Conservation (phyloP, 2,329 filamentous ascomycete genomes). For the Gnomoniopsis sp. region DNA sequence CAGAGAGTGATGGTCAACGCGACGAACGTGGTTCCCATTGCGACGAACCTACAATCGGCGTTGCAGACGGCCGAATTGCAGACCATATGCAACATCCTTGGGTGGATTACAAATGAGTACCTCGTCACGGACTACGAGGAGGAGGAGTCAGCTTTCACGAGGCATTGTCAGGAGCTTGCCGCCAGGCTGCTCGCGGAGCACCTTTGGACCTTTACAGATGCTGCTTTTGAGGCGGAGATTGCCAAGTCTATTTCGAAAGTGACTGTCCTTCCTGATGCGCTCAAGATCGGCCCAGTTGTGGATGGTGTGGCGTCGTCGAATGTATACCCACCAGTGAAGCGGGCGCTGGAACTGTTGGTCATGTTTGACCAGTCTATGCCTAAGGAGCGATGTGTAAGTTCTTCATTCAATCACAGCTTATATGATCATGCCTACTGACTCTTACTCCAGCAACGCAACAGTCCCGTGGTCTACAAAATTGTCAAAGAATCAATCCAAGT, state of each 20-base stretch:
- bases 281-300: conserved; percentile 48
- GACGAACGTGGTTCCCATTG: conserved; percentile 51
- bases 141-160: conserved; percentile 47
- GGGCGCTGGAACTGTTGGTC: conserved; percentile 54
- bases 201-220: conserved; percentile 55
- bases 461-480: conserved; percentile 61
- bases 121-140: conserved; percentile 54
- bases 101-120: conserved; percentile 58
- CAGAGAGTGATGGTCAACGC: conserved; percentile 51
- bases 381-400: conserved; percentile 58
- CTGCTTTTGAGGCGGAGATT: conserved; percentile 52
- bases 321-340: conserved; percentile 55
- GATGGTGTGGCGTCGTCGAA: conserved; percentile 52
- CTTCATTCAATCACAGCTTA: neutral
- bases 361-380: conserved; percentile 65
- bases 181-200: conserved; percentile 54
- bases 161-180: conserved; percentile 54
- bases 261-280: conserved; percentile 40
- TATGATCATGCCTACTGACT: neutral
- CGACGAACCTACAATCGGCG: conserved; percentile 44
- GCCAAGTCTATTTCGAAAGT: conserved; percentile 51
- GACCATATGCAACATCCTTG: conserved; percentile 52
- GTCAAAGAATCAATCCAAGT: conserved; percentile 87
- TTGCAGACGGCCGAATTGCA: conserved; percentile 46
- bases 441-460: conserved; percentile 45